Evolutionary conservation across 495 filamentous ascomycete species (phyloP).

Genomic region (Penicillium egyptiacum): DNA sequence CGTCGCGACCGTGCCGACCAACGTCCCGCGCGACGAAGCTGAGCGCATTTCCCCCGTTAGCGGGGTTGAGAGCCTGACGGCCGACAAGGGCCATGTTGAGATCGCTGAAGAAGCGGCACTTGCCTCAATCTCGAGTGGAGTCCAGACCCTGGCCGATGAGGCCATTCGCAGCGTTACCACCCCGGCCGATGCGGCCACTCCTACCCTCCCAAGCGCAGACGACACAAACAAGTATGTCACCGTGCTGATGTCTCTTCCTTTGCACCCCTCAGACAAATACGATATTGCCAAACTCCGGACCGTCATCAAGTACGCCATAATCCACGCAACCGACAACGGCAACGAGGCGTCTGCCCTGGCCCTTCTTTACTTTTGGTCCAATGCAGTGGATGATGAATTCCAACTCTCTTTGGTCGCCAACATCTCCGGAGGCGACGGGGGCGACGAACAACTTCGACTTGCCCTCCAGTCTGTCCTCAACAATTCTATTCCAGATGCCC

Average conservation of each 20-base stretch:
- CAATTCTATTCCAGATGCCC: constrained; percentile 17
- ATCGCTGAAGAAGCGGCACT: neutral
- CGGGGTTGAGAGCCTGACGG: constrained; percentile 1
- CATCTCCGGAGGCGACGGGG: constrained; percentile 1
- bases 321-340: constrained; percentile 1
- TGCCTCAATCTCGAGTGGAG: neutral
- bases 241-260: constrained; percentile 17
- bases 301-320: constrained; percentile 17
- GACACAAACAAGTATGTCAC: constrained; percentile 10
- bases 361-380: constrained; percentile 27
- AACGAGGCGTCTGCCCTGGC: constrained; percentile 14
- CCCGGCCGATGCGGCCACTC: constrained; percentile 5
- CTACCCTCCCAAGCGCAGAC: constrained; percentile 4
- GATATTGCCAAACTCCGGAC: constrained; percentile 18
- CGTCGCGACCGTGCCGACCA: constrained; percentile 12
- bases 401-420: constrained; percentile 25
- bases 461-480: constrained; percentile 19
- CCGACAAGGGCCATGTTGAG: constrained; percentile 12
- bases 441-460: constrained; percentile 12
- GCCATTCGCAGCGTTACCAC: constrained; percentile 1
- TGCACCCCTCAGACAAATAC: constrained; percentile 16
- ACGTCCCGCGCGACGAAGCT: constrained; percentile 11
- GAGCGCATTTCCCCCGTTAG: constrained; percentile 5
- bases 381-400: constrained; percentile 21
- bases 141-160: constrained; percentile 1